Conservation (phyloP, 768 basidiomycete genomes). For the Leccinum longicurvipes region DNA sequence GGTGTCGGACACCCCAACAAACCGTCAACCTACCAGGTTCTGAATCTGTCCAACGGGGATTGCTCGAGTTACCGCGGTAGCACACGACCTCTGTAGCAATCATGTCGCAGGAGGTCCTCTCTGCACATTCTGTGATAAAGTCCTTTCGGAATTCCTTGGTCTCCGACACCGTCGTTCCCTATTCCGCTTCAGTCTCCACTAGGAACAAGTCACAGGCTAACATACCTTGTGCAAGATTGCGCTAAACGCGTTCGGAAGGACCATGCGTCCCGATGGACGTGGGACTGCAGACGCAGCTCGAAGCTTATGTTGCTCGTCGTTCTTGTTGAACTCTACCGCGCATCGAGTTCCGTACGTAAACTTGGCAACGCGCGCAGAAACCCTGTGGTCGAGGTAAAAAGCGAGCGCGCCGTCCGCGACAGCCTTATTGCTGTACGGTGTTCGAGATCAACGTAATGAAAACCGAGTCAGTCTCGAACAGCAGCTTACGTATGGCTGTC, state of each 20-base stretch:
- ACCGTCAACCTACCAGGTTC: constrained; percentile 22
- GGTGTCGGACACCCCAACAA: no score
- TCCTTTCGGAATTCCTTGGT: constrained; percentile 32
- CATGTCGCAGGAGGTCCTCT: constrained; percentile 25
- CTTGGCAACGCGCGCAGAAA: constrained; percentile 38
- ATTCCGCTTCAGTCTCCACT: background rate
- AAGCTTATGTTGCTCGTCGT: constrained; percentile 28
- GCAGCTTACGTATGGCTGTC: constrained; percentile 46
- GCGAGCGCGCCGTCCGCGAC: constrained; percentile 45
- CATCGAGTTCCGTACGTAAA: constrained; percentile 38
- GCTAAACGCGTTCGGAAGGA: constrained; percentile 32
- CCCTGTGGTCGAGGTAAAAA: constrained; percentile 43
- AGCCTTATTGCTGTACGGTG: constrained; percentile 39
- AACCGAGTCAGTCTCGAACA: constrained; percentile 3
- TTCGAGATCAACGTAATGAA: background rate
- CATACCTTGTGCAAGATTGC: constrained; percentile 29
- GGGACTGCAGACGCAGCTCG: constrained; percentile 28
- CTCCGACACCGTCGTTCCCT: constrained; percentile 31
- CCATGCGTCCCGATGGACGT: constrained; percentile 31
- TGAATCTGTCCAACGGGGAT: constrained; percentile 30
- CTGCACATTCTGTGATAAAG: constrained; percentile 29
- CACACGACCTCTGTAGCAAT: constrained; percentile 32
- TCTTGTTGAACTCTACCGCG: constrained; percentile 27
- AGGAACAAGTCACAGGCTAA: background rate
- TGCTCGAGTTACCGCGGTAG: constrained; percentile 21